Base-by-base conservation (phyloP, 1,284 basidiomycete species). In the Leccinum colubrinum region DNA sequence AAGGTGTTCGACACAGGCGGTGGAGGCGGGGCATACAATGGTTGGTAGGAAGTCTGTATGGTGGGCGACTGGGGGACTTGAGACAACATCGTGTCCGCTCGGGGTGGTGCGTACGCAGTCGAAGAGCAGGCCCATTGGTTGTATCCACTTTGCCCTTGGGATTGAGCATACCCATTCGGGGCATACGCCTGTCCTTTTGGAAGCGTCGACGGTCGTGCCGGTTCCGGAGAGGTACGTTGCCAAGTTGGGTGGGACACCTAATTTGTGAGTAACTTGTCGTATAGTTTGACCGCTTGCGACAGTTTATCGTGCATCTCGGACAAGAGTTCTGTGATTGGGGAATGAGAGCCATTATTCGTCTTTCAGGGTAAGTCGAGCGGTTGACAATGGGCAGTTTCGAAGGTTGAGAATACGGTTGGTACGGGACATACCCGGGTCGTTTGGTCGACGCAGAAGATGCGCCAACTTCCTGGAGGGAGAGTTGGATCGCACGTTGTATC, bases 301-400 rank as follows among this genome's bases (percentile, higher is more conserved):
- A 98, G 80, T 74, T 97, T 96, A 63, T 91, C 90, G 70, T 98
- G 93, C 95, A 98, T 97, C 57, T 96, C 94, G 7, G 86, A 81
- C 17, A 98, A 79, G 71, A 94, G 81, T 72, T 94, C 94, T n/a
- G n/a, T n/a, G n/a, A n/a, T n/a, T n/a, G n/a, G n/a, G n/a, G n/a
- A n/a, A n/a, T n/a, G n/a, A n/a, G n/a, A n/a, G n/a, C n/a, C n/a
- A n/a, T n/a, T n/a, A n/a, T 61, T 54, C 63, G 64, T 55, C 62
- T 62, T 25, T 74, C 70, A 3, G 86, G 83, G 60, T 78, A 81
- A 6, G 79, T 79, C 56, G 71, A 73, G 59, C 81, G 80, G 64
- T 89, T 86, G 35, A 91, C 76, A 20, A 90, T 68, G 2, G 93
- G 93, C 2, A 92, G 91, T 70, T 94, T 91, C 1, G 90, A 90